Evolutionary conservation across 2,329 filamentous ascomycete genomes (phyloP), one percentile per base, ranked within the genome.

Genomic region (Fusarium sp.): DNA sequence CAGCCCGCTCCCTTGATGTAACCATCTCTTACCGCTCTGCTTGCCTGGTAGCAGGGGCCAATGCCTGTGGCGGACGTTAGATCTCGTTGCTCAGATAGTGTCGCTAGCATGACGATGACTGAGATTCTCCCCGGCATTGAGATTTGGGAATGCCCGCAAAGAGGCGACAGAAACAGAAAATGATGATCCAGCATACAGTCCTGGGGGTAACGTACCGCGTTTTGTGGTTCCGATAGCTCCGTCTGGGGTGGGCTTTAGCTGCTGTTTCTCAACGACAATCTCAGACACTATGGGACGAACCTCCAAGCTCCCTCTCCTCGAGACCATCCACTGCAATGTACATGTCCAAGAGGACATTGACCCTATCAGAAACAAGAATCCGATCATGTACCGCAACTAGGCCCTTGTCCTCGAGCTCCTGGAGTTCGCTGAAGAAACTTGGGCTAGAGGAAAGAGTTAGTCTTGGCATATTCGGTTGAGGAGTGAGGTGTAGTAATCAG

Each of bases 311-410:
- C 14, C 79, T 79, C 81, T 92, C 91, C 81, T 94, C 92, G 10
- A 94, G 86, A 5, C 92, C 92, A 76, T 94, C 93, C 16, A 93
- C 91, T 70, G 89, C 41, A 2, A 45, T 23, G 13, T 45, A 20
- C 41, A 45, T 45, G 4, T 45, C 89, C 69, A 93, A 88, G 79
- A 91, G 87, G 68, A 93, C 41, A 79, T 93, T 89, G 73, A 88
- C 88, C 59, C 91, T 85, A 6, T 45, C 41, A 16, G 41, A 45
- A 45, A 45, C 41, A 45, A 45, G 41, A 2, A 45, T 45, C 6
- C 41, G 41, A 4, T 45, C 41, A 16, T 45, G 41, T 1, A 45
- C 41, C 6, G 41, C 41, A 14, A 16, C 3, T 6, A 45, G 41
- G 20, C 41, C 41, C 4, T 45, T 45, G 1, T 45, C 1, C 41